Evolutionary conservation across 345 rosid species (phyloP).

Genomic region (Aquilaria malaccensis): DNA sequence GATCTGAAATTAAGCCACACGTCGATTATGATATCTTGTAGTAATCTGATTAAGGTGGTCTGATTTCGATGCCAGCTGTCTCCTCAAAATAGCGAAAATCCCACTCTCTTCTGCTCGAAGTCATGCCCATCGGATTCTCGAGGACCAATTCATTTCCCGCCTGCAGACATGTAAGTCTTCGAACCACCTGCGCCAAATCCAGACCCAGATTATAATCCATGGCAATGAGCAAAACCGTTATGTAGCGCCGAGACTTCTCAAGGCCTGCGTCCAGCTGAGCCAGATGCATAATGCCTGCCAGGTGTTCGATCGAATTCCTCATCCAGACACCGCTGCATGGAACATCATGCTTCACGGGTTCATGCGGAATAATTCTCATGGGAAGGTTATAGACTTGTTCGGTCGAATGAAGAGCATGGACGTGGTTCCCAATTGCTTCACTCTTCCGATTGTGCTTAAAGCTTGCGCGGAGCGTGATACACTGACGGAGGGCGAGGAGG

Average conservation of each 20-base stretch:
- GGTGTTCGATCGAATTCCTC: constrained; percentile 58
- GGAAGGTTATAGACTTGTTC: constrained; percentile 40
- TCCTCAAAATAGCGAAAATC: constrained; percentile 28
- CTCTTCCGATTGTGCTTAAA: constrained; percentile 60
- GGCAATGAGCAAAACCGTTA: constrained; percentile 39
- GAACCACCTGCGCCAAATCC: constrained; percentile 52
- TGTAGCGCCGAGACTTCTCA: constrained; percentile 38
- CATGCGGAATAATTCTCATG: constrained; percentile 21
- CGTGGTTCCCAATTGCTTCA: constrained; percentile 57
- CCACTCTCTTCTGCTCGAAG: constrained; percentile 15
- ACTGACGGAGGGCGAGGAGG: constrained; percentile 48
- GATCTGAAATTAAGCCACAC: too few species aligned
- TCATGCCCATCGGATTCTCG: constrained; percentile 34
- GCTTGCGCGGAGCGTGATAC: constrained; percentile 45
- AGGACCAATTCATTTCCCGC: constrained; percentile 45
- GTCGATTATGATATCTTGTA: too few species aligned
- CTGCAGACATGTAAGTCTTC: constrained; percentile 53
- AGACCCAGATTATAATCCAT: constrained; percentile 31
- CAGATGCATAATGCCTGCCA: constrained; percentile 41
- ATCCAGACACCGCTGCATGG: constrained; percentile 40
- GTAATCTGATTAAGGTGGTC: too few species aligned
- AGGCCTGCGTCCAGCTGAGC: constrained; percentile 15
- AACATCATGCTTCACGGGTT: constrained; percentile 67
- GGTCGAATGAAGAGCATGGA: constrained; percentile 39
- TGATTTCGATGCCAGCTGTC: too few species aligned